Evolutionary conservation across 441 rosid species (phyloP).

Genomic region (Oxalis stricta): DNA sequence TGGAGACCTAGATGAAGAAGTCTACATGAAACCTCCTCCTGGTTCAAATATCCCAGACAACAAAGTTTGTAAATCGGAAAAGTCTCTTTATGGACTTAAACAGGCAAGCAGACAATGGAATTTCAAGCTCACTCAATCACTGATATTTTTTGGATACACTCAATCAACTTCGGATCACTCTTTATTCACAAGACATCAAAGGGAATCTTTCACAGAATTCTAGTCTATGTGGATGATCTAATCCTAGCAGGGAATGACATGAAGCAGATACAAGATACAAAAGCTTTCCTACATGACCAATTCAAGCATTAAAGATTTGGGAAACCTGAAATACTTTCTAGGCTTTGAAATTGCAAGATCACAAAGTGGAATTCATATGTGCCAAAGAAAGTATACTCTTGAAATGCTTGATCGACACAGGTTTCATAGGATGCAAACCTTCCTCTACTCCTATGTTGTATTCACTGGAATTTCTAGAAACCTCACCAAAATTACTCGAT

Average conservation of each 20-base stretch:
- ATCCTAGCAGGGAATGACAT: background rate
- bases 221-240: conserved; percentile 6
- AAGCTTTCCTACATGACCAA: no score
- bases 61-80: background rate
- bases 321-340: background rate
- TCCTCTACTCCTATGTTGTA: background rate
- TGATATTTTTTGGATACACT: background rate
- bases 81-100: conserved; percentile 1
- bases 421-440: background rate
- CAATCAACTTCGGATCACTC: background rate
- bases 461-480: background rate
- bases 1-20: conserved; percentile 5
- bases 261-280: background rate
- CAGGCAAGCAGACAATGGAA: background rate
- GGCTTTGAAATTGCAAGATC: background rate
- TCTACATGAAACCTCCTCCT: background rate
- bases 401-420: background rate
- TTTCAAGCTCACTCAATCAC: background rate
- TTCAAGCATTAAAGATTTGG: background rate
- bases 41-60: background rate
- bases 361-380: background rate
- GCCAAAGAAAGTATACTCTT: background rate
- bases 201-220: background rate
- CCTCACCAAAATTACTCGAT: background rate
- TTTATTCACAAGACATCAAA: background rate